phyloP scores from a whole-genome alignment of 192 early-diverging fungal species.

The Linnemannia exigua region DNA sequence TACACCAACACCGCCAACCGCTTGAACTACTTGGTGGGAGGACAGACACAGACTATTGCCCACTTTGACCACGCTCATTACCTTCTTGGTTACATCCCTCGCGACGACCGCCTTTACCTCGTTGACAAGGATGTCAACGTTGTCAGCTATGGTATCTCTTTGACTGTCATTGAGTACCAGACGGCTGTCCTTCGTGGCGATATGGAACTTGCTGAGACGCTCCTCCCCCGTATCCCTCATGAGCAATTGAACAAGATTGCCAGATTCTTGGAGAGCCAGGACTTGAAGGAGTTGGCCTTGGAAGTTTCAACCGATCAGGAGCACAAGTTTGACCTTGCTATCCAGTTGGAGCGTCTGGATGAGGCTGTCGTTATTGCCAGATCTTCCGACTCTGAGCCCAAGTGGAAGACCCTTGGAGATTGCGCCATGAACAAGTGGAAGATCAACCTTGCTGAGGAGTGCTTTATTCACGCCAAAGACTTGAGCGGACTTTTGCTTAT shows the following conservation, averaged over 20 bases:
- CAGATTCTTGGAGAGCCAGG: constrained; percentile 95
- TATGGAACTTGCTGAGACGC: constrained; percentile 80
- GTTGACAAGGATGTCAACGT: constrained; percentile 96
- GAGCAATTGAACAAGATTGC: constrained; percentile 95
- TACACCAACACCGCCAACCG: constrained; percentile 94
- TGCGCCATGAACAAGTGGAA: constrained; percentile 91
- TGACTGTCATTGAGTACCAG: constrained; percentile 98
- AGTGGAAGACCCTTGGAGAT: constrained; percentile 97
- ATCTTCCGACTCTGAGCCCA: constrained; percentile 85
- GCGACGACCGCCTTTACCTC: constrained; percentile 95
- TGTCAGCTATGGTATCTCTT: constrained; percentile 91
- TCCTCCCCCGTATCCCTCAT: constrained; percentile 88
- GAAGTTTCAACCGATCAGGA: constrained; percentile 95
- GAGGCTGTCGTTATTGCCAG: constrained; percentile 91
- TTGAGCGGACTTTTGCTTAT: constrained; percentile 91
- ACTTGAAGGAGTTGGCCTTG: constrained; percentile 92
- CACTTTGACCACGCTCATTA: constrained; percentile 96
- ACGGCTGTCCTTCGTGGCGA: constrained; percentile 97
- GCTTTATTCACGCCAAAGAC: constrained; percentile 90
- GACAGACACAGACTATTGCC: constrained; percentile 93
- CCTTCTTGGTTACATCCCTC: constrained; percentile 94
- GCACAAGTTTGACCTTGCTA: constrained; percentile 96
- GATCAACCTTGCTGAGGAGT: constrained; percentile 91
- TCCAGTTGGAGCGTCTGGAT: constrained; percentile 88
- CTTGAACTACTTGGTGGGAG: constrained; percentile 97